Evolutionary conservation across 2,329 filamentous ascomycete genomes (phyloP).

Genomic region (Aspergillus flavus): DNA sequence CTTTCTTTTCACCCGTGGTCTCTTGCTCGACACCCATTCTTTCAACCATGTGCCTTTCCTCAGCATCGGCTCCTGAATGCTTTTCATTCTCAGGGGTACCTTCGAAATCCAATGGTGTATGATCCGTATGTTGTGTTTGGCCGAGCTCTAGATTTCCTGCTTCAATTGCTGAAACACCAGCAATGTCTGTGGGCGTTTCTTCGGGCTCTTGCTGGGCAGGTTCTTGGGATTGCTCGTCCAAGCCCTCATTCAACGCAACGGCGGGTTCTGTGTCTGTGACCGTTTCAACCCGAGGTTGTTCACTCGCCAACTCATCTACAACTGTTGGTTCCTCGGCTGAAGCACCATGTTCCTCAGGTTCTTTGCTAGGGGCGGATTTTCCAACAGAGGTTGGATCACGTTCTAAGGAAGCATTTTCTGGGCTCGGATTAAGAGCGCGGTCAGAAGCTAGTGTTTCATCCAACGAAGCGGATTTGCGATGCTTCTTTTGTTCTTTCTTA

Average conservation of each 20-base stretch:
- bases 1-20: neutral
- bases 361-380: conserved; percentile 1
- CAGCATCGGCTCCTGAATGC: neutral
- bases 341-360: neutral
- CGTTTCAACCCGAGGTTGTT: neutral
- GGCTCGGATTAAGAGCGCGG: neutral
- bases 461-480: conserved; percentile 14
- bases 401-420: conserved; percentile 1
- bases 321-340: neutral
- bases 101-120: neutral
- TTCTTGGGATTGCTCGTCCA: neutral
- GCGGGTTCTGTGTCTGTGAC: neutral
- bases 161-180: neutral
- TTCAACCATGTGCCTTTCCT: neutral
- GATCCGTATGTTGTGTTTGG: neutral
- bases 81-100: neutral
- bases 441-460: conserved; percentile 7
- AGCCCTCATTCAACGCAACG: neutral
- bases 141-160: neutral
- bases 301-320: neutral
- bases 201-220: neutral
- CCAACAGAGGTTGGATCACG: neutral
- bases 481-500: conserved; percentile 29
- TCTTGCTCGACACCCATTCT: neutral
- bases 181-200: neutral